Percentiles rank a stretch among this genome's conserved stretches.
Evolutionary conservation across 2,329 filamentous ascomycete genomes (phyloP).

Genomic region (Xylaria digitata): DNA sequence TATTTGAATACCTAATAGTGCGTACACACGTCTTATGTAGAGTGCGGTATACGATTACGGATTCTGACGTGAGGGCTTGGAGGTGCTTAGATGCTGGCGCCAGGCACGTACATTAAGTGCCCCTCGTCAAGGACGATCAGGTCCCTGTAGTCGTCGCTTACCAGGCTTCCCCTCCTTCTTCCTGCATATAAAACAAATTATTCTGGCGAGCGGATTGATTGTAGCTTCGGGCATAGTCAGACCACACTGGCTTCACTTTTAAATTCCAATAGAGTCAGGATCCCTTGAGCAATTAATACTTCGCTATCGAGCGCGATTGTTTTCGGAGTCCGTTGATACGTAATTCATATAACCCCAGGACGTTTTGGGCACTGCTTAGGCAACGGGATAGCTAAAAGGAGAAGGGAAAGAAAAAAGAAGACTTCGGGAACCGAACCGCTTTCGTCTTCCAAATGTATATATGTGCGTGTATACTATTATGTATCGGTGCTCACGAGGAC

Average conservation of each 20-base stretch:
- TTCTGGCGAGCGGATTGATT: conserved; percentile 6
- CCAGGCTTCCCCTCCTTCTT: background rate
- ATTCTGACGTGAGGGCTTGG: conserved; percentile 1
- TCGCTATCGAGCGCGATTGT: background rate
- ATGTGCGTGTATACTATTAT: background rate
- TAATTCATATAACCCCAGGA: background rate
- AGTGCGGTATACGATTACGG: conserved; percentile 8
- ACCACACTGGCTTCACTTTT: conserved; percentile 6
- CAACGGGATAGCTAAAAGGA: background rate
- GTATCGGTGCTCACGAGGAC: background rate
- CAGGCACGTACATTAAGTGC: conserved; percentile 2
- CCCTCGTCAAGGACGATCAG: background rate
- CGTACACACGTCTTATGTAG: background rate
- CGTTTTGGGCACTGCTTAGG: background rate
- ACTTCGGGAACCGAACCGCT: conserved; percentile 14
- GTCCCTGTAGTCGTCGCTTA: background rate
- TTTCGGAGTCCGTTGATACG: conserved; percentile 29
- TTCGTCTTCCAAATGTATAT: conserved; percentile 4
- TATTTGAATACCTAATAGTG: conserved; percentile 6
- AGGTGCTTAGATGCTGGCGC: conserved; percentile 15
- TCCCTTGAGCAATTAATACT: conserved; percentile 21
- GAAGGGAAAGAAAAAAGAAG: background rate
- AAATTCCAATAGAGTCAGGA: conserved; percentile 13
- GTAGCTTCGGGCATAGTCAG: conserved; percentile 16
- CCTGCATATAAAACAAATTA: background rate